Evolutionary conservation across 371 early-diverging fungal species (phyloP).

Genomic region (Amoeboradix gromovi): DNA sequence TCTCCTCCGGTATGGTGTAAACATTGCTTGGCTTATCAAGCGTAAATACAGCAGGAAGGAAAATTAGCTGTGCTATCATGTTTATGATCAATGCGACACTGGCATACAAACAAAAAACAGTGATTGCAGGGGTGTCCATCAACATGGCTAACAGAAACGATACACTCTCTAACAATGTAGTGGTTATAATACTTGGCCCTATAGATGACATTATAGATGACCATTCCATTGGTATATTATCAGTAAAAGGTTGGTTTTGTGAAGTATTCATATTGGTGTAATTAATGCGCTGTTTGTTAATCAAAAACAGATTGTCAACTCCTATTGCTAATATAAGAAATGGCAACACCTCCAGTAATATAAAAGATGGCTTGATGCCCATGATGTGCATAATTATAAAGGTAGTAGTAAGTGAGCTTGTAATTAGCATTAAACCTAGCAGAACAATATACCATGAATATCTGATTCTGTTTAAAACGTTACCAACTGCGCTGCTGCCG

Average conservation of each 20-base stretch:
- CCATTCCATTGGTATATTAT: constrained; percentile 6
- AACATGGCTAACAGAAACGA: constrained; percentile 36
- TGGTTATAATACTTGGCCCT: constrained; percentile 37
- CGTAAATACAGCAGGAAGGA: constrained; percentile 31
- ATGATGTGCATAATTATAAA: constrained; percentile 7
- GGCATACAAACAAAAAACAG: constrained; percentile 38
- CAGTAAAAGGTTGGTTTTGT: constrained; percentile 13
- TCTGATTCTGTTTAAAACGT: constrained; percentile 39
- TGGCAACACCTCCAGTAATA: constrained; percentile 48
- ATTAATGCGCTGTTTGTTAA: constrained; percentile 32
- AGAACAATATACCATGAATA: constrained; percentile 29
- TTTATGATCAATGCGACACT: constrained; percentile 37
- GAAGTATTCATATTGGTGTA: constrained; percentile 9
- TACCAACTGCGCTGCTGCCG: constrained; percentile 15
- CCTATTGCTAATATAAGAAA: constrained; percentile 47
- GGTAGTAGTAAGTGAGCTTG: not conserved
- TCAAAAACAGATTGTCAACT: constrained; percentile 45
- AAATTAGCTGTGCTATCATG: constrained; percentile 37
- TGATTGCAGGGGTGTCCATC: constrained; percentile 45
- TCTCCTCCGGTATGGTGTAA: constrained; percentile 15
- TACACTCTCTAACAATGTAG: constrained; percentile 32
- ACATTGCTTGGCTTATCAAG: constrained; percentile 20
- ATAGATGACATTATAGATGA: constrained; percentile 26
- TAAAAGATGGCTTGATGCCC: constrained; percentile 32
- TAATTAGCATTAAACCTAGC: not conserved